Evolutionary conservation across 2,329 filamentous ascomycete species (phyloP), one percentile per base, ranked within the genome.

Genomic region (Aspergillus amoenus): DNA sequence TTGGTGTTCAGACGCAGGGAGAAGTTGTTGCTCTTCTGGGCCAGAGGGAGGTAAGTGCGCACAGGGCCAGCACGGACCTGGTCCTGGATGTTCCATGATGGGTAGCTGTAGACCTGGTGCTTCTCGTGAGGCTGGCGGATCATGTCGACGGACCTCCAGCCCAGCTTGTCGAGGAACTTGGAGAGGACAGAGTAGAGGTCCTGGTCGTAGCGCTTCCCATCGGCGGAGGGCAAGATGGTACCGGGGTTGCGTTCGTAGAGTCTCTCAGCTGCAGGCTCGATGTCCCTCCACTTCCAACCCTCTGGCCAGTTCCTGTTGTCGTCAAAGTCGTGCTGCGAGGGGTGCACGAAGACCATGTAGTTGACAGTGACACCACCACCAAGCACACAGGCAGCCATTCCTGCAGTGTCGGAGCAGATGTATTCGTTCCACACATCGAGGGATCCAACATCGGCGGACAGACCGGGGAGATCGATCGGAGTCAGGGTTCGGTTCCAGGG

Each of bases 171-270:
- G 12, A 91, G 78, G 7, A 85, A 87, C 43, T 76, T 72, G 13
- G 82, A 78, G 2, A 91, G 74, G 27, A 88, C 78, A 48, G 87
- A 76, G 69, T 84, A 90, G 11, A 86, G 85, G 58, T 86, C 78
- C 57, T 87, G 84, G 15, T 84, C 79, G 72, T 90, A 90, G 22
- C 83, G 78, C 68, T 84, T 78, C 40, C 85, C 85, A 64, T 91
- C 87, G 65, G 78, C 75, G 1, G 87, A 90, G 1, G 88, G 87
- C 32, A 77, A 77, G 43, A 83, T 82, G 0, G 87, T 90, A 21
- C 87, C 88, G 0, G 87, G 87, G 59, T 90, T 90, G n/a, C 86
- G 81, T 30, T 78, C 76, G 69, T 90, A 91, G 15, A 87, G 82
- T 39, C 84, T 81, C 18, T 81, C 72, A 3, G 85, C 83, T 0